Conservation (phyloP, 768 basidiomycete genomes). For the Kwoniella heveanensis region DNA sequence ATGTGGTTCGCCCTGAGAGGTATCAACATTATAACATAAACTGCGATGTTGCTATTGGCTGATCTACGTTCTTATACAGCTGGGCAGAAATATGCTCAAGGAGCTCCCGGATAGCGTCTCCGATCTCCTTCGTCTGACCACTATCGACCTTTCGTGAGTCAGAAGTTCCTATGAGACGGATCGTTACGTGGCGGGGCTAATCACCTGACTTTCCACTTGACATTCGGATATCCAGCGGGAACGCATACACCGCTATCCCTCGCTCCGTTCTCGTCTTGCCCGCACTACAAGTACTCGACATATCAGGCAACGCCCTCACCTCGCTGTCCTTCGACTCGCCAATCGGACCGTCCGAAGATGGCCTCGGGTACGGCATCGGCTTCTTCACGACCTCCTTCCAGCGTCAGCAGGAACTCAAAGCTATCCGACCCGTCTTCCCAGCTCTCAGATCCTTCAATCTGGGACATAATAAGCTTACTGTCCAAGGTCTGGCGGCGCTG, state of each 20-base stretch:
- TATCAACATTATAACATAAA: too few relatives aligned
- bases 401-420: slow-evolving; percentile 21
- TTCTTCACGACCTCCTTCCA: slow-evolving; percentile 47
- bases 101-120: slow-evolving; percentile 43
- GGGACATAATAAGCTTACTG: slow-evolving; percentile 30
- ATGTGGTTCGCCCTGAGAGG: too few relatives aligned
- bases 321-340: slow-evolving; percentile 38
- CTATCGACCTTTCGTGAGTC: slow-evolving; percentile 49
- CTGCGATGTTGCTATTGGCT: too few relatives aligned
- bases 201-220: not conserved
- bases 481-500: slow-evolving; percentile 18
- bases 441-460: slow-evolving; percentile 36
- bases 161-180: not conserved
- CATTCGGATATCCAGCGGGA: slow-evolving; percentile 25
- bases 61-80: too few relatives aligned
- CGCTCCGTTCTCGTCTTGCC: slow-evolving; percentile 46
- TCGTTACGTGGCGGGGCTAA: too few relatives aligned
- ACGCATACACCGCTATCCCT: slow-evolving; percentile 40
- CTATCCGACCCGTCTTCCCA: slow-evolving; percentile 28
- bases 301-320: slow-evolving; percentile 47
- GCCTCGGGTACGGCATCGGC: slow-evolving; percentile 44
- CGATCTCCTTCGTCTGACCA: slow-evolving; percentile 47
- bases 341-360: slow-evolving; percentile 43
- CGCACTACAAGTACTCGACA: slow-evolving; percentile 42
- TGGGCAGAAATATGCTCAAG: slow-evolving; percentile 39